Base-by-base conservation (phyloP, 768 basidiomycete genomes). In the Kwoniella dendrophila region DNA sequence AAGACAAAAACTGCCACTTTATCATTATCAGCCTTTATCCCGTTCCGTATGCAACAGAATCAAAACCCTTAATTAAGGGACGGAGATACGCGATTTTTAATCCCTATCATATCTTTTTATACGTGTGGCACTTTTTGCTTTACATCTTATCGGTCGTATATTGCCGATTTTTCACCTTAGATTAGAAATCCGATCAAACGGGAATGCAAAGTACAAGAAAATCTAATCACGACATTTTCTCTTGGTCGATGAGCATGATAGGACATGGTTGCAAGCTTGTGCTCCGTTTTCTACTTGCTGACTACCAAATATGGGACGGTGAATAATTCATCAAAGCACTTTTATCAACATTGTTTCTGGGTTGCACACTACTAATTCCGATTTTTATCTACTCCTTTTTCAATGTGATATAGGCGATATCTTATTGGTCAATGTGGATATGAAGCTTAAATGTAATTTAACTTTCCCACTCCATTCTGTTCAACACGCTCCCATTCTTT, bases 121-220 rank as follows among this genome's bases (percentile, higher is more conserved):
- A 24, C 16, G 16, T 49, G 47, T 49, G 47, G 47, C 47, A 29
- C 22, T 27, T 49, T 49, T 16, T 30, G 14, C 11, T 14, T n/a
- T 26, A n/a, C n/a, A 38, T 38, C 44, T 45, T 45, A 45, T 45
- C 44, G 20, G 44, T 45, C 44, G 22, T 49, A 27, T 49, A 49
- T 49, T 49, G 27, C 47, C 47, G 47, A 49, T 27, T 1, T 40
- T 40, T 14, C 20, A 40, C 38, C 16, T 20, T 40, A 20, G 20
- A 20, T 16, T 40, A 14, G 38, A 14, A 44, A 22, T 44, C 43
- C 43, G 43, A 10, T 44, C 12, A 7, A 44, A 44, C 43, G 43
- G 43, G 24, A 24, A 20, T n/a, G n/a, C n/a, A n/a, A n/a, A n/a
- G n/a, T n/a, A n/a, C n/a, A n/a, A n/a, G n/a, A n/a, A n/a, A n/a